Evolutionary conservation across 1,139 yeast genomes (phyloP).

Genomic region (Hansenula lynferdii): DNA sequence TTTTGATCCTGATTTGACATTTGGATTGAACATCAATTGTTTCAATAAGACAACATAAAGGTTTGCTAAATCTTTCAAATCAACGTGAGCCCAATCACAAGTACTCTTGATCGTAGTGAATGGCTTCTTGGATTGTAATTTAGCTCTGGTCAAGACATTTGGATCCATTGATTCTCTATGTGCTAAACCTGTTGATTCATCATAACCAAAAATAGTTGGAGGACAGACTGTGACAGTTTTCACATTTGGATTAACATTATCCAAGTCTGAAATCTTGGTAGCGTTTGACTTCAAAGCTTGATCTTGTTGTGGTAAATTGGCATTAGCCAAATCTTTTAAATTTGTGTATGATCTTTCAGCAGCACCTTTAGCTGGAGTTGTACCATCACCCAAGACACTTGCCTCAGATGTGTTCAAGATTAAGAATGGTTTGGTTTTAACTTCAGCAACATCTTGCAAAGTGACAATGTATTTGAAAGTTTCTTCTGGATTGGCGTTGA

Average conservation of each 20-base stretch:
- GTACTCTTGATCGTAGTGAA: conserved; percentile 34
- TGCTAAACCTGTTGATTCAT: conserved; percentile 7
- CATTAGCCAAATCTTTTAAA: conserved; percentile 27
- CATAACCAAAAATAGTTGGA: conserved; percentile 21
- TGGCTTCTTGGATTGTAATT: conserved; percentile 23
- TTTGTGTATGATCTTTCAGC: conserved; percentile 30
- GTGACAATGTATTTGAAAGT: too few species aligned
- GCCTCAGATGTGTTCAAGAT: neutral
- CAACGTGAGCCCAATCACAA: conserved; percentile 35
- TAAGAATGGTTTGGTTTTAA: too few species aligned
- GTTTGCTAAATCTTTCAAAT: conserved; percentile 34
- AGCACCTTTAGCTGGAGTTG: conserved; percentile 14
- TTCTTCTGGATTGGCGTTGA: too few species aligned
- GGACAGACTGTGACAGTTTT: conserved; percentile 8
- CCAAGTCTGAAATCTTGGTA: conserved; percentile 28
- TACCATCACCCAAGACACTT: neutral
- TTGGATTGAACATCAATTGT: conserved; percentile 22
- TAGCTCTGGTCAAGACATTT: neutral
- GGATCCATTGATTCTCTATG: conserved; percentile 22
- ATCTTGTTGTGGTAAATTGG: conserved; percentile 25
- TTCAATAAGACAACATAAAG: conserved; percentile 25
- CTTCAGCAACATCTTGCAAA: too few species aligned
- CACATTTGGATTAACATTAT: conserved; percentile 14
- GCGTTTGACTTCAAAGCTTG: conserved; percentile 37
- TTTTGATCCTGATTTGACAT: conserved; percentile 28